Base-by-base conservation (phyloP, 1,139 yeast species). In the Pichia sp. region DNA sequence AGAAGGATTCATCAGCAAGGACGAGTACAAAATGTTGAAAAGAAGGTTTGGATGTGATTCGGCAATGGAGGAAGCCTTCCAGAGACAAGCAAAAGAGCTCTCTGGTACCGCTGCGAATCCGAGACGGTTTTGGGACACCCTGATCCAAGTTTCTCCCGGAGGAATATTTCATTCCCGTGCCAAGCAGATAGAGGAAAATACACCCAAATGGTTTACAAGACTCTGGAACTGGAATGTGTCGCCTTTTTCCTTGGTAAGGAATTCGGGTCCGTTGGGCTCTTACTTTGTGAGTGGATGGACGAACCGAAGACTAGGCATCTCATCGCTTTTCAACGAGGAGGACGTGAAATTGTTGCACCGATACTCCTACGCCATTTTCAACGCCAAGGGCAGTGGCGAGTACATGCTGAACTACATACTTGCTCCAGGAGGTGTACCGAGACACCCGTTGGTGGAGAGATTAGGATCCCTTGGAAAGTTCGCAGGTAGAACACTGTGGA, bases 231-330 rank as follows among this genome's bases (percentile, higher is more conserved):
- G 68, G 56, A 85, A 86, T 63, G 75, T 84, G 16, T 84, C 90
- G 0, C 95, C 93, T 1, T 87, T 87, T 66, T 67, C 82, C 0
- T 64, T 86, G 16, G 87, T 86, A 3, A 71, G 93, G 56, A 77
- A 77, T 57, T 71, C 88, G 0, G 85, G 87, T 0, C 81, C 84
- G 0, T 70, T 84, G 26, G 95, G 95, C 0, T 83, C 90, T 0
- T 78, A 81, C 64, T 70, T 87, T 13, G 87, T 86, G 0, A 83
- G 90, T 59, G 90, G 87, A 15, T 87, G 93, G 95, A 78, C 88
- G 3, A 76, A 78, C 13, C 72, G 92, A 59, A 70, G 93, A 53
- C 85, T 85, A 67, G 79, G 85, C 29, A 77, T 79, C 41, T 55
- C 61, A 36, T 36, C 40, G 15, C 40, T 36, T 13, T 36, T 36